Evolutionary conservation across 2,329 filamentous ascomycete genomes (phyloP).

Genomic region (Penicillium sp.): DNA sequence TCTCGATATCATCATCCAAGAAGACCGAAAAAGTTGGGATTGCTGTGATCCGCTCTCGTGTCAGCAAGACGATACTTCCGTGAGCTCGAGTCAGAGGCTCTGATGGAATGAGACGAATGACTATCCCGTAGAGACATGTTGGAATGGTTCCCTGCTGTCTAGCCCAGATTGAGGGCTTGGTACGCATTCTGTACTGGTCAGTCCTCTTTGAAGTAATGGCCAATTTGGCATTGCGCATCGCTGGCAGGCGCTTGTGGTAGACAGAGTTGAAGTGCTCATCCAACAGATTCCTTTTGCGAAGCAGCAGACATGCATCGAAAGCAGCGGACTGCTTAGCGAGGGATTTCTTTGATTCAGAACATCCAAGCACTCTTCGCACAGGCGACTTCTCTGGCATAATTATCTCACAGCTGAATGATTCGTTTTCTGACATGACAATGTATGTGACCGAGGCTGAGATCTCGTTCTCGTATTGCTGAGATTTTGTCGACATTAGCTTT

Average conservation of each 20-base stretch:
- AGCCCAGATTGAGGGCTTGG: conserved; percentile 76
- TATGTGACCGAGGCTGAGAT: conserved; percentile 57
- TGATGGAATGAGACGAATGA: conserved; percentile 60
- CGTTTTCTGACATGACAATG: conserved; percentile 56
- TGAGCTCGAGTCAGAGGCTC: conserved; percentile 59
- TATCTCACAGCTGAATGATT: conserved; percentile 73
- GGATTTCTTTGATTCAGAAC: conserved; percentile 65
- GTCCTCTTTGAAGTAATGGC: conserved; percentile 78
- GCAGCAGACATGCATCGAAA: conserved; percentile 73
- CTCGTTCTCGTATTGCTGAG: conserved; percentile 50
- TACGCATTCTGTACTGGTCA: conserved; percentile 71
- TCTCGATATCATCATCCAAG: conserved; percentile 63
- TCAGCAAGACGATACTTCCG: conserved; percentile 68
- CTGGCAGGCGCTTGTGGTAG: conserved; percentile 69
- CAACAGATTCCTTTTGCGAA: conserved; percentile 67
- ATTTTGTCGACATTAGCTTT: conserved; percentile 2
- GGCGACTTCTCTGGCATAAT: conserved; percentile 74
- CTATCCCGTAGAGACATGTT: conserved; percentile 58
- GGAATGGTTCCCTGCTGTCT: conserved; percentile 48
- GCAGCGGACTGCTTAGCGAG: conserved; percentile 86
- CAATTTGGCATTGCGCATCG: conserved; percentile 82
- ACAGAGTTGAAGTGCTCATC: conserved; percentile 73
- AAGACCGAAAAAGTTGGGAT: conserved; percentile 71
- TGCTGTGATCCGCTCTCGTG: conserved; percentile 62
- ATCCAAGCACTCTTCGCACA: conserved; percentile 65